phyloP scores from a whole-genome alignment of 2,329 filamentous ascomycete species.

The Amylocarpus encephaloides region DNA sequence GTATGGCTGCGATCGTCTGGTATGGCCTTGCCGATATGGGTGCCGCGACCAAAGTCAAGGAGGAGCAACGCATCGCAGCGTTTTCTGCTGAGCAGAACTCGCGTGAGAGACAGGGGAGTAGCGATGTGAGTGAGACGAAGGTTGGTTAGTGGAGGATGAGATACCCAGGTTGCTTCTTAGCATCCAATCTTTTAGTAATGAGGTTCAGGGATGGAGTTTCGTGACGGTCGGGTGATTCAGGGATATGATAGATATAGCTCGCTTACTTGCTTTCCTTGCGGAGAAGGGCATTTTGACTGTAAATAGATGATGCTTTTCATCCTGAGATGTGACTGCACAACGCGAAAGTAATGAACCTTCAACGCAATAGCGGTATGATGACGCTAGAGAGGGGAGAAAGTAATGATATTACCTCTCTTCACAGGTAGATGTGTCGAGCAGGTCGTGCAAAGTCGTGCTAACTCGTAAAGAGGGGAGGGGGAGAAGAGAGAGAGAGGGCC shows the following conservation, averaged over 20 bases:
- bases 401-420: too few species aligned
- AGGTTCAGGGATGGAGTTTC: neutral
- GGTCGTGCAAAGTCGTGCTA: too few species aligned
- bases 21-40: slow-evolving; percentile 30
- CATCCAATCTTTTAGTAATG: neutral
- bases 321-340: too few species aligned
- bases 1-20: slow-evolving; percentile 27
- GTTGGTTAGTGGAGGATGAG: neutral
- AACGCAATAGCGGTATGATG: too few species aligned
- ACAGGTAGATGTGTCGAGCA: too few species aligned
- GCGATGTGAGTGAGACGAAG: neutral
- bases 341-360: too few species aligned
- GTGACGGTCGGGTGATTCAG: too few species aligned
- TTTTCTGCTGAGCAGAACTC: neutral
- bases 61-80: slow-evolving; percentile 19
- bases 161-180: neutral
- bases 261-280: neutral
- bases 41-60: slow-evolving; percentile 20
- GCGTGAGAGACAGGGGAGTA: neutral
- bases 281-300: neutral
- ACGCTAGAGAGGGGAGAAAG: too few species aligned
- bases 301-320: too few species aligned
- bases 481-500: too few species aligned
- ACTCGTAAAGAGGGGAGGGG: too few species aligned
- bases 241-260: neutral